These are phyloP conservation scores for Coniosporium apollinis DNA, from an alignment of 495 filamentous ascomycete genomes.

Conservation along the genomic window DNA sequence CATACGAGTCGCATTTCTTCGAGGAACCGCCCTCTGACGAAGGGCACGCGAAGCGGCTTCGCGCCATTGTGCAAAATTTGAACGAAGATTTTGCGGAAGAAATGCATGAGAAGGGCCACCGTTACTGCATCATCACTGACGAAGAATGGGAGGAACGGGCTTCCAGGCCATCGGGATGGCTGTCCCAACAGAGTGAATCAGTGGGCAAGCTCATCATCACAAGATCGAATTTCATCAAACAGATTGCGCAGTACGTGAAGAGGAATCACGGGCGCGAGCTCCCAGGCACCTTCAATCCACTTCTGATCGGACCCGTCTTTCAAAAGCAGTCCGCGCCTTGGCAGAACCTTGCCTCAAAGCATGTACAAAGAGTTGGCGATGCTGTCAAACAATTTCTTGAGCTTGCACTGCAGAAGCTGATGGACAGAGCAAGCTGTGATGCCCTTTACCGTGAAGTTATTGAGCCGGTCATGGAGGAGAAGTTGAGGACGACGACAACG, in stretches of 20 bases:
- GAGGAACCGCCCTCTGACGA: slow-evolving; percentile 10
- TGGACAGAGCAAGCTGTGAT: not conserved
- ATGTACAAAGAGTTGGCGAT: slow-evolving; percentile 22
- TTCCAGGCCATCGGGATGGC: slow-evolving; percentile 1
- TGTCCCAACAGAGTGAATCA: slow-evolving; percentile 1
- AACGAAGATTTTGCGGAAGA: slow-evolving; percentile 38
- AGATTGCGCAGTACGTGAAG: too few species aligned
- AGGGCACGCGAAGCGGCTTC: slow-evolving; percentile 33
- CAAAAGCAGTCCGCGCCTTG: slow-evolving; percentile 31
- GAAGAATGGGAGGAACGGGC: not conserved
- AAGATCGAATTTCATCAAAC: not conserved
- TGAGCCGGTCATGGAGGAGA: not conserved
- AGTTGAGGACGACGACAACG: not conserved
- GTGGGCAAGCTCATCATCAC: not conserved
- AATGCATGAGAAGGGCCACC: slow-evolving; percentile 31
- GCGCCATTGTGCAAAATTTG: slow-evolving; percentile 41
- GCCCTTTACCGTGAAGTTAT: not conserved
- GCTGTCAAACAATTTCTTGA: slow-evolving; percentile 24
- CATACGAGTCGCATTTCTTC: slow-evolving; percentile 42
- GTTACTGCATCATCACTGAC: slow-evolving; percentile 18
- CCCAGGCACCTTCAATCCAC: slow-evolving; percentile 34
- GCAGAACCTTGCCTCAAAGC: slow-evolving; percentile 24
- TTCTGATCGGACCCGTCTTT: slow-evolving; percentile 34
- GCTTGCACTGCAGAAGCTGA: slow-evolving; percentile 2
- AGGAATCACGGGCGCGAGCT: slow-evolving; percentile 30